phyloP scores from a whole-genome alignment of 2,329 filamentous ascomycete genomes.

The Talaromyces pinophilus region DNA sequence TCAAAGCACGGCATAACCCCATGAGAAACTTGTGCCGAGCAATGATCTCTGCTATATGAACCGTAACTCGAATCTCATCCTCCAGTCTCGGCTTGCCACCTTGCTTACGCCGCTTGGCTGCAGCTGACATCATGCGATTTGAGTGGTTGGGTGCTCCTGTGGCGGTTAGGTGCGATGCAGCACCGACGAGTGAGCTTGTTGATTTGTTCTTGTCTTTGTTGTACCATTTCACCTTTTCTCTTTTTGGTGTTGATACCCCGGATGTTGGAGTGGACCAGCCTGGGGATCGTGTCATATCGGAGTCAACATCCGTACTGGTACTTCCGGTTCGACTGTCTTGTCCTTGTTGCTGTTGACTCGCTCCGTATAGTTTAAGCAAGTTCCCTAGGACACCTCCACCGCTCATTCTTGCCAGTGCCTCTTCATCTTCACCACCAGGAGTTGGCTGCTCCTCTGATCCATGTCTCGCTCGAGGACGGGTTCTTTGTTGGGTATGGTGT shows the following conservation, averaged over 20 bases:
- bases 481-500: slow-evolving; percentile 29
- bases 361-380: slow-evolving; percentile 68
- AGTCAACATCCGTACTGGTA: slow-evolving; percentile 29
- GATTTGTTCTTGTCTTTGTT: slow-evolving; percentile 42
- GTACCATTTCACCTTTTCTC: slow-evolving; percentile 47
- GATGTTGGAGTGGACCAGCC: slow-evolving; percentile 29
- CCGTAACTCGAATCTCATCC: slow-evolving; percentile 58
- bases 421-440: slow-evolving; percentile 30
- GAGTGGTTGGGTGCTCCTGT: slow-evolving; percentile 34
- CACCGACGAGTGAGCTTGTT: slow-evolving; percentile 41
- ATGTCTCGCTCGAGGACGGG: slow-evolving; percentile 36
- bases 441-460: slow-evolving; percentile 35
- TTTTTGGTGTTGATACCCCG: slow-evolving; percentile 37
- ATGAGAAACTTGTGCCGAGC: slow-evolving; percentile 79
- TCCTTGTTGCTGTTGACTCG: slow-evolving; percentile 39
- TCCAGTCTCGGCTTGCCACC: slow-evolving; percentile 32
- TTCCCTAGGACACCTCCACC: slow-evolving; percentile 66
- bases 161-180: slow-evolving; percentile 40
- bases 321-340: slow-evolving; percentile 26
- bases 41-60: slow-evolving; percentile 68
- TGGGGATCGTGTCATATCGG: slow-evolving; percentile 31
- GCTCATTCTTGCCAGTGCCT: slow-evolving; percentile 31
- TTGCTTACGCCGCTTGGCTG: slow-evolving; percentile 28
- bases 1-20: slow-evolving; percentile 79
- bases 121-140: slow-evolving; percentile 29